Evolutionary conservation across 495 filamentous ascomycete species (phyloP).

Genomic region (Sphaerosporella brunnea): DNA sequence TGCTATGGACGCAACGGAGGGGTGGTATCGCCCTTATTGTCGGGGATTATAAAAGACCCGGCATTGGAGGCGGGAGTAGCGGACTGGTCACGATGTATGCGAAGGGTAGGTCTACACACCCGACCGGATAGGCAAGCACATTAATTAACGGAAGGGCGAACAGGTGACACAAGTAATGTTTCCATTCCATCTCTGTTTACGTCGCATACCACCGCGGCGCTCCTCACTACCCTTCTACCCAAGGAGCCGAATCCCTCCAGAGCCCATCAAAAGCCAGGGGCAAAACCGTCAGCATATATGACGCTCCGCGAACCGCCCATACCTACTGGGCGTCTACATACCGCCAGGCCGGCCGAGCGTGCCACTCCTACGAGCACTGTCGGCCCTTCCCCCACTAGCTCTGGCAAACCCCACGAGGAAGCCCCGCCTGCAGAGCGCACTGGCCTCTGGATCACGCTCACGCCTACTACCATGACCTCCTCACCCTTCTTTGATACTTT

Average conservation of each 20-base stretch:
- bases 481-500: slow-evolving; percentile 94
- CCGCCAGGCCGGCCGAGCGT: too few species aligned
- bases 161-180: slow-evolving; percentile 81
- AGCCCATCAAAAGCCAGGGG: too few species aligned
- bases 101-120: slow-evolving; percentile 24
- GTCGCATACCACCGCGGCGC: slow-evolving; percentile 80
- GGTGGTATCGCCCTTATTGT: slow-evolving; percentile 83
- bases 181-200: slow-evolving; percentile 90
- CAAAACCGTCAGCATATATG: too few species aligned
- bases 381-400: neutral
- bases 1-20: slow-evolving; percentile 84
- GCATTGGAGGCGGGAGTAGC: slow-evolving; percentile 29
- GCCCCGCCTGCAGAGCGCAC: slow-evolving; percentile 35
- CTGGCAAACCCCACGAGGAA: slow-evolving; percentile 43
- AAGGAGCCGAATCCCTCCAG: too few species aligned
- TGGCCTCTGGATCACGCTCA: slow-evolving; percentile 89
- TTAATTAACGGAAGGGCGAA: slow-evolving; percentile 6
- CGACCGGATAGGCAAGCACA: too few species aligned
- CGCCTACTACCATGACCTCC: slow-evolving; percentile 75
- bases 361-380: neutral
- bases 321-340: too few species aligned
- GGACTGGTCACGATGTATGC: slow-evolving; percentile 92
- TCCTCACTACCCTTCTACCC: slow-evolving; percentile 58
- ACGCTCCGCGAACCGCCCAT: neutral
- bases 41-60: slow-evolving; percentile 76